Base-by-base conservation (phyloP, 1,284 basidiomycete genomes). In the Pascua guehoae region DNA sequence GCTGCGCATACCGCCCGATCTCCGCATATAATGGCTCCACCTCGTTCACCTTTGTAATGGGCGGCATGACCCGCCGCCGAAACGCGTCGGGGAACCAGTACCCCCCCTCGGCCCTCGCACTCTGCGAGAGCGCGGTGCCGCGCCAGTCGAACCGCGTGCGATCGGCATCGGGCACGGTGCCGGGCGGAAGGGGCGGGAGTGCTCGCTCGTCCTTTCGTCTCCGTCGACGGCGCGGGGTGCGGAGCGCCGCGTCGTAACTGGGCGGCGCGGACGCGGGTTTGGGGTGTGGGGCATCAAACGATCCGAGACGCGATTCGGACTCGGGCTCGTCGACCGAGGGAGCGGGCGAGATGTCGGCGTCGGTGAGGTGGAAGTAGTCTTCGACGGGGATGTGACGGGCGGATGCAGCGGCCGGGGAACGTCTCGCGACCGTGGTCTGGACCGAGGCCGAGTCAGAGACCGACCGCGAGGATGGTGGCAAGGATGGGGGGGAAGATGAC, bases 11-110 rank as follows among this genome's bases (percentile, higher is more conserved):
- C 41, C 65, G 51, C 54, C 76, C 68, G 32, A 83, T 72, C 62
- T 83, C 81, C 2, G 78, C 72, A 61, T 79, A 76, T 50, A 79
- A 80, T 15, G 66, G 68, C 24, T 81, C 76, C 11, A 74, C 75
- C 11, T 69, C 68, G 12, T 63, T 66, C 4, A 81, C 61, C 36
- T 70, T 68, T 0, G 60, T 57, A 39, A 70, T 72, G 2, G 68
- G 68, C 37, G 82, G 79, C 38, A 67, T 61, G 41, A 78, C 70
- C 41, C 82, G 62, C 38, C 47, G 44, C 12, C 51, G 47, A 17
- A 47, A 56, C 41, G 54, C 46, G 8, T 61, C 51, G 15, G 64
- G 63, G 43, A 62, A 69, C 68, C 68, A 72, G 43, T 60, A 56
- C 12, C 48, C 53, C 15, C 53, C 56, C 24, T 38, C 8, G 15